Conservation (phyloP, 1,139 yeast species). For the Lodderomyces parapsilosis region DNA sequence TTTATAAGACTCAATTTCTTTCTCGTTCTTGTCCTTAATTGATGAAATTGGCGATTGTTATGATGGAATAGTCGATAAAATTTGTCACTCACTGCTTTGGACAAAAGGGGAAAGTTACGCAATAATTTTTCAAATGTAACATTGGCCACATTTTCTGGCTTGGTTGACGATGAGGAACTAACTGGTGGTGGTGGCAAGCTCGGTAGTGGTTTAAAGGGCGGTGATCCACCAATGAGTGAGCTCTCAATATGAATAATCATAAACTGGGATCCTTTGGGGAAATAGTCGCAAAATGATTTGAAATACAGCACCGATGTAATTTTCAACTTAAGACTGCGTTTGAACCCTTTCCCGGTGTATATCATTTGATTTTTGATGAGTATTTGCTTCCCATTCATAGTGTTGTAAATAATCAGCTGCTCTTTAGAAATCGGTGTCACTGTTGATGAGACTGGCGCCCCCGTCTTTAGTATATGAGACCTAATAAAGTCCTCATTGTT, state of each 20-base stretch:
- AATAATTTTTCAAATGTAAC: slow-evolving; percentile 44
- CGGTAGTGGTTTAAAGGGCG: slow-evolving; percentile 5
- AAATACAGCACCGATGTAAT: slow-evolving; percentile 46
- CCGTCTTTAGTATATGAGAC: slow-evolving; percentile 60
- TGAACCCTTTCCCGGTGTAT: slow-evolving; percentile 59
- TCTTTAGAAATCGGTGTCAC: slow-evolving; percentile 40
- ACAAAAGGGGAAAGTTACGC: slow-evolving; percentile 46
- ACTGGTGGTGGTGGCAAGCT: slow-evolving; percentile 1
- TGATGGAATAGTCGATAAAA: slow-evolving; percentile 46
- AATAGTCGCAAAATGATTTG: slow-evolving; percentile 45
- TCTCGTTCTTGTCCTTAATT: slow-evolving; percentile 29
- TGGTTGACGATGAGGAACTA: not conserved
- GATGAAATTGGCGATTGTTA: slow-evolving; percentile 35
- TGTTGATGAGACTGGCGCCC: slow-evolving; percentile 32
- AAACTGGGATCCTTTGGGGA: slow-evolving; percentile 49
- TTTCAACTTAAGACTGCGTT: slow-evolving; percentile 41
- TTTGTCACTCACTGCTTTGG: slow-evolving; percentile 47
- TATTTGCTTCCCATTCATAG: slow-evolving; percentile 61
- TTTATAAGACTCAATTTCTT: slow-evolving; percentile 29
- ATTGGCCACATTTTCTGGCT: slow-evolving; percentile 10
- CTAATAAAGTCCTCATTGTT: slow-evolving; percentile 62
- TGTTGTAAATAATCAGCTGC: slow-evolving; percentile 48
- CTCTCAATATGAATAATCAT: slow-evolving; percentile 53
- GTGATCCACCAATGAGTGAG: slow-evolving; percentile 43
- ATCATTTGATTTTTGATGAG: slow-evolving; percentile 56